These are phyloP conservation scores for Singerocomus rubriflavus DNA, from an alignment of 1,284 basidiomycete genomes.

Conservation along the genomic window DNA sequence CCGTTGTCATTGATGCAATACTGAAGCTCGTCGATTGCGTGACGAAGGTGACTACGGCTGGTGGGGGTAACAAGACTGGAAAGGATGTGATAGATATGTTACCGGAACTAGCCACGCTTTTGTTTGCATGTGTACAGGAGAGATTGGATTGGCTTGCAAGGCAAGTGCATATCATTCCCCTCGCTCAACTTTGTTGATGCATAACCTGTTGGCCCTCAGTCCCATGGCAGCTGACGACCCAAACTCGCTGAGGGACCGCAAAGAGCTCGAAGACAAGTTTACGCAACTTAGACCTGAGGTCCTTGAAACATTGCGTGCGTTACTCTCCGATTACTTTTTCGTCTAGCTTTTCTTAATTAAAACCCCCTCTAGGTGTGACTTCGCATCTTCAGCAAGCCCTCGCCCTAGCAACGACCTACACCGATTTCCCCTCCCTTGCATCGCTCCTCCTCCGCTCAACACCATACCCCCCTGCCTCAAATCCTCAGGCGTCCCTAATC, in stretches of 20 bases:
- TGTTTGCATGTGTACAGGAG: constrained; percentile 75
- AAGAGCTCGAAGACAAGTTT: constrained; percentile 64
- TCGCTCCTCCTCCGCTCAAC: constrained; percentile 73
- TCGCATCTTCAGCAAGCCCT: constrained; percentile 73
- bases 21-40: constrained; percentile 74
- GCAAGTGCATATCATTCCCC: constrained; percentile 35
- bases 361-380: constrained; percentile 40
- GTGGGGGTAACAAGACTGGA: constrained; percentile 30
- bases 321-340: background rate
- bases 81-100: constrained; percentile 54
- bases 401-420: constrained; percentile 79
- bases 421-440: constrained; percentile 80
- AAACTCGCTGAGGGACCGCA: constrained; percentile 49
- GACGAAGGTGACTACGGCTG: constrained; percentile 35
- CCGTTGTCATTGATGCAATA: constrained; percentile 65
- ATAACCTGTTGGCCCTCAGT: constrained; percentile 29
- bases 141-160: constrained; percentile 66
- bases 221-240: constrained; percentile 43
- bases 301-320: constrained; percentile 73
- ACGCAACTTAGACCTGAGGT: constrained; percentile 66
- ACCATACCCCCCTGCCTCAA: constrained; percentile 60
- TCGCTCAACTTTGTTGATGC: constrained; percentile 4
- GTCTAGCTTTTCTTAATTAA: background rate
- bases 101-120: constrained; percentile 63
- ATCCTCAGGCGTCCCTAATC: constrained; percentile 58